phyloP scores from a whole-genome alignment of 2,329 filamentous ascomycete genomes.

The Verticillium zaregamsianum region DNA sequence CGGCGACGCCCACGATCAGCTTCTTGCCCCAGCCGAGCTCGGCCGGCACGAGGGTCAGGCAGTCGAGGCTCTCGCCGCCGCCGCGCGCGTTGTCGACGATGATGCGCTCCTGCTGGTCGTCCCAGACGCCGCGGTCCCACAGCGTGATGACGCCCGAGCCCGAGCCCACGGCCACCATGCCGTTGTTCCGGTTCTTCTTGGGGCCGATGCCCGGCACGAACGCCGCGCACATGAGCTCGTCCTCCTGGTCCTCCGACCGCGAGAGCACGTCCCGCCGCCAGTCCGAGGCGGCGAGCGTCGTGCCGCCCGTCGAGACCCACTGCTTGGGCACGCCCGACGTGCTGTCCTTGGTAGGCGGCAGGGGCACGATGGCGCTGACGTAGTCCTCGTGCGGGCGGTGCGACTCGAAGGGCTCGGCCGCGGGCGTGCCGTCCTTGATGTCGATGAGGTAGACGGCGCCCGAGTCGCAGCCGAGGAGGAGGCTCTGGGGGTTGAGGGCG shows the following conservation, averaged over 20 bases:
- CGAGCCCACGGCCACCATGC: constrained; percentile 71
- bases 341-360: constrained; percentile 74
- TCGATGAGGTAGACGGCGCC: constrained; percentile 87
- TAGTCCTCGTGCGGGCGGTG: constrained; percentile 90
- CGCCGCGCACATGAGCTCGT: constrained; percentile 79
- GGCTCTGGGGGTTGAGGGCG: constrained; percentile 78
- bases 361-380: constrained; percentile 78
- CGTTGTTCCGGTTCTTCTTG: constrained; percentile 61
- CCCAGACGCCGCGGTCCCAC: constrained; percentile 94
- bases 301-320: constrained; percentile 90
- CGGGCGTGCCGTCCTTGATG: constrained; percentile 59
- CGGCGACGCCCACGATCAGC: constrained; percentile 75
- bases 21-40: constrained; percentile 67
- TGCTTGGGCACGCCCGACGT: constrained; percentile 90
- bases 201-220: constrained; percentile 75
- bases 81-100: constrained; percentile 61
- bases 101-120: constrained; percentile 88
- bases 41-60: constrained; percentile 68
- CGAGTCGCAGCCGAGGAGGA: constrained; percentile 87
- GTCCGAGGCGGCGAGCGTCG: constrained; percentile 86
- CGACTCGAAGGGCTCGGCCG: constrained; percentile 67
- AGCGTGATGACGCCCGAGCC: constrained; percentile 80
- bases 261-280: constrained; percentile 80
- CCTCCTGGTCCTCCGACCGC: constrained; percentile 90
- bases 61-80: constrained; percentile 76